A percentile compares a stretch with the other conserved stretches of the same genome.
Evolutionary conservation across 1,284 basidiomycete genomes (phyloP).

Genomic region (Ceratobasidium theobromae): DNA sequence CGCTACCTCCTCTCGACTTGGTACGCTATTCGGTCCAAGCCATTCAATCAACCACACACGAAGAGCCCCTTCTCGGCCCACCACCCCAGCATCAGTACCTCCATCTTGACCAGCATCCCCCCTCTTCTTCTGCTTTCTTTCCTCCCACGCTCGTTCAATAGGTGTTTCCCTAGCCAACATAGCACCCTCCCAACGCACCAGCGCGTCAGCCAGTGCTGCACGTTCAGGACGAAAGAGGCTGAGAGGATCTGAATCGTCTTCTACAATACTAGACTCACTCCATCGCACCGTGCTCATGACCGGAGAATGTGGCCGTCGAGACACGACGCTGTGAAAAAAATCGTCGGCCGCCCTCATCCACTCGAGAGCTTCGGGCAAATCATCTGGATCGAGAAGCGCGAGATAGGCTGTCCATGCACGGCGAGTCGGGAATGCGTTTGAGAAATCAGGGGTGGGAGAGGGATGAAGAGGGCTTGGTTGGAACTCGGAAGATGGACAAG

Average conservation of each 20-base stretch:
- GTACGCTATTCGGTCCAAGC: slow-evolving; percentile 1
- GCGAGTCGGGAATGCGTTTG: slow-evolving; percentile 1
- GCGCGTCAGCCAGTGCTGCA: not conserved
- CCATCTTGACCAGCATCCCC: not conserved
- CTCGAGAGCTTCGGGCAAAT: slow-evolving; percentile 3
- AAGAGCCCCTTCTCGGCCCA: slow-evolving; percentile 1
- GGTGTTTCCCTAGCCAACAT: not conserved
- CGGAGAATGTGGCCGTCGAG: not conserved
- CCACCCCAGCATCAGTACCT: not conserved
- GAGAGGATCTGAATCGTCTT: not conserved
- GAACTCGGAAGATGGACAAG: not conserved
- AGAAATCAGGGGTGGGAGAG: slow-evolving; percentile 6
- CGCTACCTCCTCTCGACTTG: slow-evolving; percentile 7
- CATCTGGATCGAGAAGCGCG: not conserved
- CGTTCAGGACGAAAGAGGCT: slow-evolving; percentile 11
- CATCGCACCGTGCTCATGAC: no score
- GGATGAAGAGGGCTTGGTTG: slow-evolving; percentile 8
- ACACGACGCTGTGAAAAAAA: not conserved
- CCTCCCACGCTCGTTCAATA: slow-evolving; percentile 4
- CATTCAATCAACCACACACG: slow-evolving; percentile 14
- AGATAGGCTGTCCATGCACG: slow-evolving; percentile 22
- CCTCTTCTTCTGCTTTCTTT: not conserved
- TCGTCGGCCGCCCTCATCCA: slow-evolving; percentile 27
- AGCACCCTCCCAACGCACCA: slow-evolving; percentile 10
- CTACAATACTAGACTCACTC: no score